Base-by-base conservation (phyloP, 2,329 filamentous ascomycete species). In the Claviceps capensis region DNA sequence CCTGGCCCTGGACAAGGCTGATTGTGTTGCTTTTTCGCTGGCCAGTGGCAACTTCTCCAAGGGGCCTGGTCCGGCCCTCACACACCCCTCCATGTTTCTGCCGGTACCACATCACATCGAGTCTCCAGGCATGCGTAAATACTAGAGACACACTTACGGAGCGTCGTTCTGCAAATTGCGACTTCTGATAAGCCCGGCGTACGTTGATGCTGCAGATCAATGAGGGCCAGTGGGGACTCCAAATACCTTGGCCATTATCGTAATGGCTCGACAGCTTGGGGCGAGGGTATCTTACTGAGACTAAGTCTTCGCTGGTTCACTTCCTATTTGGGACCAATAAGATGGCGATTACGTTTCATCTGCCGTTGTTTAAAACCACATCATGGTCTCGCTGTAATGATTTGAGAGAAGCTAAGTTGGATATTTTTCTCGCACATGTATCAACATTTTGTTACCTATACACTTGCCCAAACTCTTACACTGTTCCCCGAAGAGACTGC, bases 211-310 rank as follows among this genome's bases (percentile, higher is more conserved):
- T 34, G 30, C 42, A 23, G 42, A 23, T 16, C 38, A 41, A 9
- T 8, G 38, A 41, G 38, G 38, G 38, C n/a, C 38, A 41, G 16
- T n/a, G 38, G 38, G 16, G 5, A 40, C n/a, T 13, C 43, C 37
- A 37, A 42, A 37, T 47, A 37, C 14, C 37, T 45, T 49, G 17
- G 47, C 34, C 26, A 19, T 38, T 1, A 50, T 44, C 23, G 42
- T 38, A 17, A 26, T 48, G 40, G 30, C 30, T 49, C 44, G 47
- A 50, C 17, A 16, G 26, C 34, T 30, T 30, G 26, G 3, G 26
- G 26, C 8, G 26, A 30, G 30, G 30, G 30, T 11, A 37, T 37
- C 41, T 54, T 52, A 52, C 51, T 53, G 19, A 30, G 42, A 9
- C 46, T 40, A 49, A 47, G 46, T 47, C 40, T 37, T 43, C 47